Conservation (phyloP, 305 asterid species). For the Rubia occidens region DNA sequence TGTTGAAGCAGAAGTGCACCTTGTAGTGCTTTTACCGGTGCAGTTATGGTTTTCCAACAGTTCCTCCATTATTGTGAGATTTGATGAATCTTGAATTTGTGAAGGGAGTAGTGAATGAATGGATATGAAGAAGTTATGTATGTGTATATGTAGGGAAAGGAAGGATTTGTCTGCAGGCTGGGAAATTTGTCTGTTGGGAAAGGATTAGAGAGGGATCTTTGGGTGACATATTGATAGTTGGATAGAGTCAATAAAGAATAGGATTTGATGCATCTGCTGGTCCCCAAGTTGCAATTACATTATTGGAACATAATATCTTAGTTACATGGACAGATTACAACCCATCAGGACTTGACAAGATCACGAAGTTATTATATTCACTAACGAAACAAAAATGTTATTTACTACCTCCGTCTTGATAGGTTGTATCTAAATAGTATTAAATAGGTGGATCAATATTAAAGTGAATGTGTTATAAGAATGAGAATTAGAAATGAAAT, state of each 20-base stretch:
- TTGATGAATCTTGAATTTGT: not conserved
- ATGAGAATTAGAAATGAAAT: no score
- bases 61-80: constrained; percentile 25
- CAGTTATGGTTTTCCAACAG: constrained; percentile 26
- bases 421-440: no score
- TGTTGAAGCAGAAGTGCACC: constrained; percentile 17
- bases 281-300: constrained; percentile 22
- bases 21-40: constrained; percentile 10
- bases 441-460: no score
- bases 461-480: no score
- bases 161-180: constrained; percentile 11
- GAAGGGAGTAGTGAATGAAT: not conserved
- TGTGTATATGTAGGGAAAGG: constrained; percentile 15
- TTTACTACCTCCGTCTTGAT: no score
- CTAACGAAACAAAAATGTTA: no score
- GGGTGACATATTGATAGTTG: constrained; percentile 33
- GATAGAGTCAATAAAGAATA: constrained; percentile 41
- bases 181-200: constrained; percentile 34
- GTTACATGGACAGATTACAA: not conserved
- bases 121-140: constrained; percentile 16
- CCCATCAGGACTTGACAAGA: not conserved
- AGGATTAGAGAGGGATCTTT: constrained; percentile 43
- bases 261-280: constrained; percentile 24
- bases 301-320: constrained; percentile 1
- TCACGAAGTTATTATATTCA: no score